Evolutionary conservation across 495 filamentous ascomycete genomes (phyloP).

Genomic region (Durotheca rogersii): DNA sequence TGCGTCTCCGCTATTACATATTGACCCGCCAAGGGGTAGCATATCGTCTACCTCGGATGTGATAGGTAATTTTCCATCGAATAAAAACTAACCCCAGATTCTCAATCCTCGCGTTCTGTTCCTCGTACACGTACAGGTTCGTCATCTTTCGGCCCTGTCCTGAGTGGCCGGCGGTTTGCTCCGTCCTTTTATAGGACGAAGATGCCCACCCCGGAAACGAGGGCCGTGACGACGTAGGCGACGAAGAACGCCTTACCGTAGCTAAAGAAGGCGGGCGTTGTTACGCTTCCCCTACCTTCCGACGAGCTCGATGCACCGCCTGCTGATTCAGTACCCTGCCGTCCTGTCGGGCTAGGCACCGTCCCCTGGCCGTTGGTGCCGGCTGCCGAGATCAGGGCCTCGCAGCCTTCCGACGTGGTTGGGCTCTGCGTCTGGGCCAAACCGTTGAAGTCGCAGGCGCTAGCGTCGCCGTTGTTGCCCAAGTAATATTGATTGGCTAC

Average conservation of each 20-base stretch:
- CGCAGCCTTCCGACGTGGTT: constrained; percentile 43
- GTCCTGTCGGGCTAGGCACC: constrained; percentile 24
- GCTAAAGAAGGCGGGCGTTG: constrained; percentile 54
- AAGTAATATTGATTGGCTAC: constrained; percentile 81
- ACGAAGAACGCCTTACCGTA: constrained; percentile 59
- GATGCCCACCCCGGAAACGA: constrained; percentile 65
- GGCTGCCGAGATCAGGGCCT: constrained; percentile 40
- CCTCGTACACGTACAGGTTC: constrained; percentile 25
- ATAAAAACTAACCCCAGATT: too few relatives aligned
- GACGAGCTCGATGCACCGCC: constrained; percentile 28
- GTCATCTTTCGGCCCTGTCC: constrained; percentile 15
- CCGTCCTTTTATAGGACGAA: constrained; percentile 59
- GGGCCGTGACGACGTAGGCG: constrained; percentile 60
- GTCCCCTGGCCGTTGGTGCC: constrained; percentile 41
- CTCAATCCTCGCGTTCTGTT: too few relatives aligned
- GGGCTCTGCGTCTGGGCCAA: constrained; percentile 54
- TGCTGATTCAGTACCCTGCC: constrained; percentile 36
- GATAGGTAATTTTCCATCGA: too few relatives aligned
- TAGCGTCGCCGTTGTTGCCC: constrained; percentile 51
- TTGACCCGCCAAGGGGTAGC: too few relatives aligned
- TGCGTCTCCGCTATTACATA: too few relatives aligned
- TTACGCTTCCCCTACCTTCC: constrained; percentile 35
- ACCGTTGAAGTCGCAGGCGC: constrained; percentile 77
- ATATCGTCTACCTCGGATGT: too few relatives aligned
- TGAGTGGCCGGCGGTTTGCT: background rate